These are phyloP conservation scores for Funneliformis caledonium DNA, from an alignment of 371 early-diverging fungal species.

Conservation along the genomic window DNA sequence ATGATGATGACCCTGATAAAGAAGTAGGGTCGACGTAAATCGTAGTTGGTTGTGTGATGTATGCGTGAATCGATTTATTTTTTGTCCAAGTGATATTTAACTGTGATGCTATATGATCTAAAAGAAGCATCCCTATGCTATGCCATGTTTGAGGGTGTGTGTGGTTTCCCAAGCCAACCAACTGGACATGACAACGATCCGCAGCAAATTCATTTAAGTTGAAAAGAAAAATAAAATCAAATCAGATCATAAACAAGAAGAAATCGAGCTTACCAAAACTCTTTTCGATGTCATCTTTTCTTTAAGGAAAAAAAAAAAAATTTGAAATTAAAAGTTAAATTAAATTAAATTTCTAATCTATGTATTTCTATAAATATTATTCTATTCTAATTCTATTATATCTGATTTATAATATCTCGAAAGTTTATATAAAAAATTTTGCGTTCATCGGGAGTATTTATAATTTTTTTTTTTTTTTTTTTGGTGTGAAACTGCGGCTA, in stretches of 20 bases:
- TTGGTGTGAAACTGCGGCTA: too few relatives aligned
- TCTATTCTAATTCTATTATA: too few relatives aligned
- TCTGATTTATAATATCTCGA: too few relatives aligned
- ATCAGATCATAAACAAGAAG: not conserved
- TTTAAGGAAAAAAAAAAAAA: too few relatives aligned
- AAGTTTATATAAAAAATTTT: too few relatives aligned
- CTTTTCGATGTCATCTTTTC: not conserved
- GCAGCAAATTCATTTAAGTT: not conserved
- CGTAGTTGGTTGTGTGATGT: slow-evolving; percentile 50
- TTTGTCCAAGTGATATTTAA: slow-evolving; percentile 56
- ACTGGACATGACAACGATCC: slow-evolving; percentile 43
- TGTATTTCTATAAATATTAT: too few relatives aligned
- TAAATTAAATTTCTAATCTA: too few relatives aligned
- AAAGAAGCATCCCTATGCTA: slow-evolving; percentile 76
- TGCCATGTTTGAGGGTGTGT: slow-evolving; percentile 70
- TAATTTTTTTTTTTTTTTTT: too few relatives aligned
- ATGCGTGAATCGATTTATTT: slow-evolving; percentile 52
- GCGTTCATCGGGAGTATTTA: too few relatives aligned
- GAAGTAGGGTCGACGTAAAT: not conserved
- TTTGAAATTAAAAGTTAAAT: too few relatives aligned
- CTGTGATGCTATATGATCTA: slow-evolving; percentile 61
- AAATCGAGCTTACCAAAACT: not conserved
- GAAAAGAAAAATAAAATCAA: not conserved
- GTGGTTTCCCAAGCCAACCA: slow-evolving; percentile 78
- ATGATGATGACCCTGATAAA: not conserved